Evolutionary conservation across 371 early-diverging fungal species (phyloP), one percentile per base, ranked within the genome.

Genomic region (Dipsacomyces acuminosporus): DNA sequence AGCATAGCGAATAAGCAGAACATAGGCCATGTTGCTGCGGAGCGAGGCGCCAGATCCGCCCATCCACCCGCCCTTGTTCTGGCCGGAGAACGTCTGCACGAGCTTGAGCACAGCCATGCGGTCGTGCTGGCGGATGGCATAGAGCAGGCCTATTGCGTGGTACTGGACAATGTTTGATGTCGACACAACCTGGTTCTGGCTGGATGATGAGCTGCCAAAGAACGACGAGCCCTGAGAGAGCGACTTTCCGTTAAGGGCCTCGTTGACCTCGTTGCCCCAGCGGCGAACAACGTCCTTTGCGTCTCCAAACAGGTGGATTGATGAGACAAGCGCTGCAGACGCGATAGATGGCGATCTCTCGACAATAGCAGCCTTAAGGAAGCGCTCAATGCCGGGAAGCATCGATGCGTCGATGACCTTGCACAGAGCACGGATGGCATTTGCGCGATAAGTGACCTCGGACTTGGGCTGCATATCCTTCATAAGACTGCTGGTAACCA

Each of bases 41-140:
- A 98, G 73, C 19, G 80, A 65, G 0, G 65, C 54, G n/a, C 48
- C 54, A 0, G 64, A 57, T 8, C 75, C 71, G 33, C 76, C 63
- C 49, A 77, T 58, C 46, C 79, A 62, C 45, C 84, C 73, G 40
- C 75, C 56, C 41, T 76, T 56, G 50, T 76, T 73, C 48, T 73
- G 62, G 19, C 64, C 59, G 55, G 78, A 55, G 62, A 90, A 90
- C 41, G 81, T 82, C 63, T 96, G 97, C 14, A 96, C 92, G 41
- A 96, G 58, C 77, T 98, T 98, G 62, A 89, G 85, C 38, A 96
- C 88, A 13, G 98, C 96, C 96, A 98, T 95, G 41, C 93, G 83
- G 77, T 98, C 99, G 64, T 95, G 91, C 73, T 94, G 93, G 13
- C 92, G 82, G 48, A 98, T 90, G 48, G 85, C 82, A 63, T 96